Conservation (phyloP, 2,329 filamentous ascomycete species). For the Pestalotiopsis sp. region DNA sequence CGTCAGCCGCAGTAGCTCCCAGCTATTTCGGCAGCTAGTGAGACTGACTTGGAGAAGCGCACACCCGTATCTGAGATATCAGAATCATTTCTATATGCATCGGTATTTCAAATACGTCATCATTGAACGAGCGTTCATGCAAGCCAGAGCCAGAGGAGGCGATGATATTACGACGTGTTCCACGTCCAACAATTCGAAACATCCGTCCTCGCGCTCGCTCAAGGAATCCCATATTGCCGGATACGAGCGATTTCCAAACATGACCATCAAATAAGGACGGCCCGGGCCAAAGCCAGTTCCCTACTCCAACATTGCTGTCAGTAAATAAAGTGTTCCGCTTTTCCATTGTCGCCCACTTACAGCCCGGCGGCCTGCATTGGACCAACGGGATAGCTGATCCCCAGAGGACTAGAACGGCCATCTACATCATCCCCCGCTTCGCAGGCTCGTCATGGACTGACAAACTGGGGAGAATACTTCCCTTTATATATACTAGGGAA, state of each 20-base stretch:
- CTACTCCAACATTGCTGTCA: not conserved
- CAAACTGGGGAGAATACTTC: not conserved
- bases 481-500: not conserved
- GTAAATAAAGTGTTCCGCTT: not conserved
- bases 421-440: not conserved
- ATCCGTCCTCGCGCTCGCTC: not conserved
- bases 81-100: too few species aligned
- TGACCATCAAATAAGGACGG: not conserved
- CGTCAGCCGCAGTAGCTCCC: not conserved
- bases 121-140: too few species aligned
- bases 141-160: too few species aligned
- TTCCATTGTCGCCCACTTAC: not conserved
- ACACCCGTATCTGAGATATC: too few species aligned
- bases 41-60: not conserved
- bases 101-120: too few species aligned
- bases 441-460: not conserved
- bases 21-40: not conserved
- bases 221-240: not conserved
- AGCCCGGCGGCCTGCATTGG: not conserved
- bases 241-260: not conserved
- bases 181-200: too few species aligned
- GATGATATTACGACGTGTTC: too few species aligned
- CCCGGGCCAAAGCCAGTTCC: not conserved
- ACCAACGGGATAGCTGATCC: not conserved
- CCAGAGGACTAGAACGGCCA: not conserved